Evolutionary conservation across 192 early-diverging fungal genomes (phyloP).

Genomic region (Entomortierella lignicola): DNA sequence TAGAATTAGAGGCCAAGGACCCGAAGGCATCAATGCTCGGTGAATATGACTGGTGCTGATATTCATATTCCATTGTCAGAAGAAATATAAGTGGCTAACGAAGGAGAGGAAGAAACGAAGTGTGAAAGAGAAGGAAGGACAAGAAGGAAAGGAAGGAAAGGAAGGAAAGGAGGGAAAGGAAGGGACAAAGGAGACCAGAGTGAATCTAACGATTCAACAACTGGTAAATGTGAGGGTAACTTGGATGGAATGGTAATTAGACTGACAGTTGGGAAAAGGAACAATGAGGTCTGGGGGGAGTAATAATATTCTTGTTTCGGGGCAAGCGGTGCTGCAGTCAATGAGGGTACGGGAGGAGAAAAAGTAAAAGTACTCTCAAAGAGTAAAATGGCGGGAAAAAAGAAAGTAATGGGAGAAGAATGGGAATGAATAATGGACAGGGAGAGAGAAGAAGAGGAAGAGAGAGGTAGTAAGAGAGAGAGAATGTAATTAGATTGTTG

Average conservation of each 20-base stretch:
- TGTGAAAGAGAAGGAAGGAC: background rate
- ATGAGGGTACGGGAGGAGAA: background rate
- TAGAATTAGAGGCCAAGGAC: slow-evolving; percentile 7
- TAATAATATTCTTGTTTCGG: too few relatives aligned
- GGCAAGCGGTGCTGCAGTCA: background rate
- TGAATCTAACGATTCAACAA: background rate
- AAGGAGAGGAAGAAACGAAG: background rate
- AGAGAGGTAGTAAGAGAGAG: background rate
- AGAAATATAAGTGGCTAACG: background rate
- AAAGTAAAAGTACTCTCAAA: background rate
- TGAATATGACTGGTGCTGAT: slow-evolving; percentile 18
- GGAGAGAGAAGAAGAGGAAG: background rate
- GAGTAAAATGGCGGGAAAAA: background rate
- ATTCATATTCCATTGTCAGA: slow-evolving; percentile 28
- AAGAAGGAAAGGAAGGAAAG: background rate
- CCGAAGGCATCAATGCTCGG: slow-evolving; percentile 4
- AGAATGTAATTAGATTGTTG: too few relatives aligned
- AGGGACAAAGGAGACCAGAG: background rate
- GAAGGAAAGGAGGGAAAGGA: slow-evolving; percentile 1
- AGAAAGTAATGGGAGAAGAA: background rate
- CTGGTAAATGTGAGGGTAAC: background rate
- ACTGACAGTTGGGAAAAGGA: slow-evolving; percentile 6
- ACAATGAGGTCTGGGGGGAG: background rate
- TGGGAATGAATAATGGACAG: background rate
- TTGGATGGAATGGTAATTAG: background rate